Conservation (phyloP, 208 protist genomes). For the Plasmodiophora brassicae region DNA sequence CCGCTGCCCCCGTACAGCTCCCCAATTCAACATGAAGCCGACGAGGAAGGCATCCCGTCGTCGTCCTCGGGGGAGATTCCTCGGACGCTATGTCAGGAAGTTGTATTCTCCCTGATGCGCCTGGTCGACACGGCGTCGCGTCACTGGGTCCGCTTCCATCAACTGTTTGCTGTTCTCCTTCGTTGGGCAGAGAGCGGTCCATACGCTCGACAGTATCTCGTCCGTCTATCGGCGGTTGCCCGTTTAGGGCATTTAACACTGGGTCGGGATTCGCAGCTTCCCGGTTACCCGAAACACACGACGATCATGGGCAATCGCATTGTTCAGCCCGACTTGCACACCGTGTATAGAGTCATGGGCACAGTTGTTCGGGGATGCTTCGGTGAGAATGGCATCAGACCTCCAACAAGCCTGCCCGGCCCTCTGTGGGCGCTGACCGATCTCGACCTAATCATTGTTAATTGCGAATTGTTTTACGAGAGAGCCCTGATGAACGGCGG, state of each 20-base stretch:
- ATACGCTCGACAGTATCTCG: constrained; percentile 1
- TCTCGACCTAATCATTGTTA: not conserved
- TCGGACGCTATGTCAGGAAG: not conserved
- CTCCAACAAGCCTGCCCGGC: not conserved
- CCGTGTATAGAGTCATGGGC: constrained; percentile 3
- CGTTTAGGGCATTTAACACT: constrained; percentile 2
- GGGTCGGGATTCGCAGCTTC: not conserved
- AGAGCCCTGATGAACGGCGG: not conserved
- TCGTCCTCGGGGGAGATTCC: not conserved
- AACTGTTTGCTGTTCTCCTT: not conserved
- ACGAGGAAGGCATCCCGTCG: too few species aligned
- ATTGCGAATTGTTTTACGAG: constrained; percentile 23
- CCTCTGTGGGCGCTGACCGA: not conserved
- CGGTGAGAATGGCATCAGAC: not conserved
- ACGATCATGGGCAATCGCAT: not conserved
- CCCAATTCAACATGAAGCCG: not conserved
- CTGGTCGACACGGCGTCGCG: not conserved
- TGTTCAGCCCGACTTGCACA: not conserved
- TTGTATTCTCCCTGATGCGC: not conserved
- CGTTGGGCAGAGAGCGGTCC: not conserved
- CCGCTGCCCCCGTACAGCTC: not conserved
- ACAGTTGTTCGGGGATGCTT: not conserved
- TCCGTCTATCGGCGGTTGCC: not conserved
- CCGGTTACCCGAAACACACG: not conserved
- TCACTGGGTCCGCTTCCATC: constrained; percentile 5